Evolutionary conservation across 495 filamentous ascomycete species (phyloP).

Genomic region (Hyaloscypha bicolor): DNA sequence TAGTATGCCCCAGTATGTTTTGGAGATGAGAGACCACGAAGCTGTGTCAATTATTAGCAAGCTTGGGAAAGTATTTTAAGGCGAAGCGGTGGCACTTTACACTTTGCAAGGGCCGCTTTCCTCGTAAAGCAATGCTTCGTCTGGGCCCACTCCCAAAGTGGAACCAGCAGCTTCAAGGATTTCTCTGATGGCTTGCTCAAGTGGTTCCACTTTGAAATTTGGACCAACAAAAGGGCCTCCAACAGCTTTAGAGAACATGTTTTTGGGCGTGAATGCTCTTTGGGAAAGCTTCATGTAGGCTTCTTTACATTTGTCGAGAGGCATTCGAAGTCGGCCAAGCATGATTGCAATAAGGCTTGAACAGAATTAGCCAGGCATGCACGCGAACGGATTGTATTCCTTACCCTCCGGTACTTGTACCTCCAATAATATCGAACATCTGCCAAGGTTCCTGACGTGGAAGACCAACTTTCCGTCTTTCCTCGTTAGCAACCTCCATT

Average conservation of each 20-base stretch:
- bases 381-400: neutral
- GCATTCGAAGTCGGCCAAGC: constrained; percentile 37
- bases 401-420: neutral
- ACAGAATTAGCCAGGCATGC: neutral
- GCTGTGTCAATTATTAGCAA: neutral
- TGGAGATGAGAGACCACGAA: neutral
- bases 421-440: constrained; percentile 2
- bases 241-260: neutral
- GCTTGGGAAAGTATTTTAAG: neutral
- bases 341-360: constrained; percentile 39
- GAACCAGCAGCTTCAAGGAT: neutral
- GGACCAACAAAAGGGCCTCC: neutral
- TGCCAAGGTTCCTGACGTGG: neutral
- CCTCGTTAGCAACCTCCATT: no score
- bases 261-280: neutral
- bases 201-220: neutral
- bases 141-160: neutral
- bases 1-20: neutral
- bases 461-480: no score
- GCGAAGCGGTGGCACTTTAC: neutral
- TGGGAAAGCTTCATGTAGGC: constrained; percentile 2
- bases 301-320: constrained; percentile 1
- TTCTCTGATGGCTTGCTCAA: constrained; percentile 6
- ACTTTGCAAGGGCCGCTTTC: constrained; percentile 3
- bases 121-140: neutral